phyloP scores from a whole-genome alignment of 495 filamentous ascomycete species.

The Antarctomyces pellizariae region DNA sequence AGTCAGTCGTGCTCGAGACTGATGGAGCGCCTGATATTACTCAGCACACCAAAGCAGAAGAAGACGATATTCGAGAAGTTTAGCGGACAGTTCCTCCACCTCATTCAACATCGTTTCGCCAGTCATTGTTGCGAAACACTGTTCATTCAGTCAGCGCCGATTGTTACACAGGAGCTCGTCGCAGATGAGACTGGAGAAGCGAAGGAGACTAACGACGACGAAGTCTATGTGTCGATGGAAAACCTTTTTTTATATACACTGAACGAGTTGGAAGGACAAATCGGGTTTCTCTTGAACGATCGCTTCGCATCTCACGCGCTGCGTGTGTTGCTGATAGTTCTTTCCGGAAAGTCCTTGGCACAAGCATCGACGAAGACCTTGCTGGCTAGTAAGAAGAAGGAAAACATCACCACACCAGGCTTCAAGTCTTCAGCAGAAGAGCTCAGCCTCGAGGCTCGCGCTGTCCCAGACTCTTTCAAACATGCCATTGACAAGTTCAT shows the following conservation, averaged over 20 bases:
- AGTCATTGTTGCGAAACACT: conserved; percentile 92
- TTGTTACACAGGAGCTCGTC: conserved; percentile 47
- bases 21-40: conserved; percentile 70
- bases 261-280: conserved; percentile 59
- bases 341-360: conserved; percentile 59
- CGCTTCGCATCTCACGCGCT: conserved; percentile 79
- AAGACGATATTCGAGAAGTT: conserved; percentile 70
- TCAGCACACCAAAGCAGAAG: conserved; percentile 59
- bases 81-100: conserved; percentile 63
- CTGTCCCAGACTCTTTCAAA: conserved; percentile 58
- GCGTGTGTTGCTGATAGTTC: conserved; percentile 58
- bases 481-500: conserved; percentile 59
- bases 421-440: conserved; percentile 16
- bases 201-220: conserved; percentile 16
- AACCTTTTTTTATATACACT: conserved; percentile 61
- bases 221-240: conserved; percentile 40
- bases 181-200: conserved; percentile 21
- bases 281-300: conserved; percentile 70
- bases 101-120: conserved; percentile 86
- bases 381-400: conserved; percentile 74
- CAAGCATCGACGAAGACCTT: conserved; percentile 38
- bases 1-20: conserved; percentile 86
- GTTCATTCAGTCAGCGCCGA: conserved; percentile 57
- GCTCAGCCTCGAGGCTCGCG: conserved; percentile 18
- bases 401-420: conserved; percentile 36